phyloP scores from a whole-genome alignment of 2,329 filamentous ascomycete genomes.

The Cercospora brassicicola region DNA sequence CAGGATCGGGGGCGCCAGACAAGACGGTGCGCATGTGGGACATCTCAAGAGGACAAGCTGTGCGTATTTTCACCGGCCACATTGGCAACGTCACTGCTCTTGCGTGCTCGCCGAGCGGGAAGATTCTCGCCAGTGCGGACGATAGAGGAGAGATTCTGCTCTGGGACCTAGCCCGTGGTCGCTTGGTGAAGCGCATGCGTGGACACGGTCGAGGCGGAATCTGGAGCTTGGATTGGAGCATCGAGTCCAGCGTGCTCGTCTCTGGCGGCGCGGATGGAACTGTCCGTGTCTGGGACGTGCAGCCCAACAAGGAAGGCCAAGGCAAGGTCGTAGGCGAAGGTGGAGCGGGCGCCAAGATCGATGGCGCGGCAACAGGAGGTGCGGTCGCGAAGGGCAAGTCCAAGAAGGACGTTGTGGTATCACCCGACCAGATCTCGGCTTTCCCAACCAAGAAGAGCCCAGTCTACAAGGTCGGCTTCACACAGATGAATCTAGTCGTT shows the following conservation, averaged over 20 bases:
- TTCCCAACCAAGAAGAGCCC: conserved; percentile 97
- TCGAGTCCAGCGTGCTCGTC: conserved; percentile 85
- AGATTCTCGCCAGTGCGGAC: conserved; percentile 87
- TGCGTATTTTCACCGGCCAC: conserved; percentile 90
- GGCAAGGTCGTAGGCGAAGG: conserved; percentile 55
- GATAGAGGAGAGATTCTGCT: conserved; percentile 85
- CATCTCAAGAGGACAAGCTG: conserved; percentile 79
- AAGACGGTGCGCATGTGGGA: conserved; percentile 98
- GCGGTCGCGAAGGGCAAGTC: conserved; percentile 62
- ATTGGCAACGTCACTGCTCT: conserved; percentile 82
- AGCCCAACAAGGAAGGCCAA: conserved; percentile 49
- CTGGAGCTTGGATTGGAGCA: conserved; percentile 88
- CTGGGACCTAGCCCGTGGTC: conserved; percentile 88
- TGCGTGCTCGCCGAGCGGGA: conserved; percentile 83
- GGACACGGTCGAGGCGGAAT: conserved; percentile 93
- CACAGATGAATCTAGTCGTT: conserved; percentile 89
- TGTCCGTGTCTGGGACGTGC: conserved; percentile 91
- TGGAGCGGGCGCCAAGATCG: conserved; percentile 51
- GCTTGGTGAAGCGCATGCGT: conserved; percentile 84
- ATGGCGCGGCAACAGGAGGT: conserved; percentile 41
- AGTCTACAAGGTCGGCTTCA: conserved; percentile 90
- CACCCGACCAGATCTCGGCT: conserved; percentile 88
- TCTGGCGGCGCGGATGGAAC: conserved; percentile 91
- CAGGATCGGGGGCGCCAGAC: conserved; percentile 72
- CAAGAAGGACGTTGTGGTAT: conserved; percentile 84